phyloP scores from a whole-genome alignment of 2,329 filamentous ascomycete species.

The Xylariaceae sp. region DNA sequence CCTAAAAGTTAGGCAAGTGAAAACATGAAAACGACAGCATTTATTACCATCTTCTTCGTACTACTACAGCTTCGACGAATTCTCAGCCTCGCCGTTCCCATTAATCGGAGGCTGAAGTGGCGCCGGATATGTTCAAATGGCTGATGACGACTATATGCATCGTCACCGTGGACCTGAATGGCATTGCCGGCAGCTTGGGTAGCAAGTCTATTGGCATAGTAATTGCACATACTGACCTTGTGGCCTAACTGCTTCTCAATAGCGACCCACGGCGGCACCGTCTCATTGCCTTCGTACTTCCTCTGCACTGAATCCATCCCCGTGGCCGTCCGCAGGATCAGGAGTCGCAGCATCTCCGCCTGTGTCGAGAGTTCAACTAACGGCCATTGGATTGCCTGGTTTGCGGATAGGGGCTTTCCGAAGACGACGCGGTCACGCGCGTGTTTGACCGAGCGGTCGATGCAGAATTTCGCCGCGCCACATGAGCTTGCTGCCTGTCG shows the following conservation, averaged over 20 bases:
- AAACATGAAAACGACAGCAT: too few species aligned
- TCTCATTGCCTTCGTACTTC: constrained; percentile 27
- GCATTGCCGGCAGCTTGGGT: constrained; percentile 58
- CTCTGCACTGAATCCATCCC: constrained; percentile 56
- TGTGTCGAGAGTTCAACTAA: constrained; percentile 60
- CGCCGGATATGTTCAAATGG: constrained; percentile 64
- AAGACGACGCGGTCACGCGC: constrained; percentile 52
- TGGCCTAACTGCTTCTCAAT: constrained; percentile 57
- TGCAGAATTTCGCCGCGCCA: constrained; percentile 56
- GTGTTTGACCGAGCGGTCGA: constrained; percentile 54
- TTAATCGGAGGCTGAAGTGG: constrained; percentile 59
- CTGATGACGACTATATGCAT: constrained; percentile 51
- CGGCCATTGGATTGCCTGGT: constrained; percentile 62
- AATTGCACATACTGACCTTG: constrained; percentile 63
- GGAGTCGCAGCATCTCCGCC: constrained; percentile 56
- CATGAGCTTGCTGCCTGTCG: constrained; percentile 60
- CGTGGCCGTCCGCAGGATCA: constrained; percentile 57
- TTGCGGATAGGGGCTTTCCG: constrained; percentile 52
- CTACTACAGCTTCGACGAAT: constrained; percentile 28
- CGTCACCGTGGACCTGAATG: constrained; percentile 59
- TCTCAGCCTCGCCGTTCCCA: constrained; percentile 60
- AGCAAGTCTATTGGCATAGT: constrained; percentile 58
- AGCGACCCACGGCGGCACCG: constrained; percentile 41
- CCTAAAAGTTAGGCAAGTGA: too few species aligned
- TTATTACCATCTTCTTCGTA: background rate